phyloP scores from a whole-genome alignment of 345 rosid genomes.

The Populus nigra region DNA sequence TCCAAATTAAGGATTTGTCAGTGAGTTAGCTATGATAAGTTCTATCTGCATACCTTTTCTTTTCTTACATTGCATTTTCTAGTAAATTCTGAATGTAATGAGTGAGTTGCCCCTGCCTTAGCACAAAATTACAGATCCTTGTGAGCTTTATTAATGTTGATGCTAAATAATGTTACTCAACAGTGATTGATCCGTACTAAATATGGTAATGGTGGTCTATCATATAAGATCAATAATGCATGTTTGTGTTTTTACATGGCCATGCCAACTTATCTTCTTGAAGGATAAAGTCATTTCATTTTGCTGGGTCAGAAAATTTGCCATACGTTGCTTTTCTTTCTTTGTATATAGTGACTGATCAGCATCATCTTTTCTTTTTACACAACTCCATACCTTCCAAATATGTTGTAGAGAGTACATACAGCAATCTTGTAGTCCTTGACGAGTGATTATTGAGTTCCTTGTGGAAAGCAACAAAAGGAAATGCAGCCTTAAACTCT shows the following conservation, averaged over 20 bases:
- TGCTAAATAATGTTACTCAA: background rate
- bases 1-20: background rate
- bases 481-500: background rate
- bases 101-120: background rate
- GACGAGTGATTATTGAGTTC: background rate
- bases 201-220: background rate
- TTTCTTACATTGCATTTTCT: background rate
- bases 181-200: background rate
- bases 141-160: background rate
- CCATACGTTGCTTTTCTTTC: background rate
- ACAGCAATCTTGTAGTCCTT: background rate
- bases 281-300: background rate
- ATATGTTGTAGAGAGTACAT: background rate
- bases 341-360: background rate
- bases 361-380: background rate
- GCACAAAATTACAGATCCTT: background rate
- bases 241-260: background rate
- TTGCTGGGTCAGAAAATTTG: background rate
- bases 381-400: background rate
- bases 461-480: background rate
- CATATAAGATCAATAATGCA: background rate
- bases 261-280: background rate
- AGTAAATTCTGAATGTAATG: background rate
- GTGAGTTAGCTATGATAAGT: background rate
- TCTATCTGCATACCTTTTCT: background rate